Evolutionary conservation across 2,329 filamentous ascomycete genomes (phyloP).

Genomic region (Verticillium tricorpus): DNA sequence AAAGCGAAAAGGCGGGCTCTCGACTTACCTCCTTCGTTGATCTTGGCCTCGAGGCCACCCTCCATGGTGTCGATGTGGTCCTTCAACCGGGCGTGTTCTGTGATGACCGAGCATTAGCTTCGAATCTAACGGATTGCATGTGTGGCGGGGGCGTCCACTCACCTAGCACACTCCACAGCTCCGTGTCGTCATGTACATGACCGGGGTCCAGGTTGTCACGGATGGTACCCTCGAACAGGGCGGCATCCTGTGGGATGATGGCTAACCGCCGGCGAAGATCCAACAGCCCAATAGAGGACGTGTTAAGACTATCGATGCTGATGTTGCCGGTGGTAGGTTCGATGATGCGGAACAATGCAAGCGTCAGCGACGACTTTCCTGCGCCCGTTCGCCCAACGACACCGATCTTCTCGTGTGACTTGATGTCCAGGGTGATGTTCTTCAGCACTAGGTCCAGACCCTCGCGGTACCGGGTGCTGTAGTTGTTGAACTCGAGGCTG

Average conservation of each 20-base stretch:
- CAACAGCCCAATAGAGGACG: slow-evolving; percentile 81
- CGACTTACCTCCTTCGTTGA: slow-evolving; percentile 86
- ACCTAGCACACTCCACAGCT: slow-evolving; percentile 94
- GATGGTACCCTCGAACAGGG: slow-evolving; percentile 88
- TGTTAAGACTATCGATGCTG: slow-evolving; percentile 84
- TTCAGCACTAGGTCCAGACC: slow-evolving; percentile 90
- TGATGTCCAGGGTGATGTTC: slow-evolving; percentile 87
- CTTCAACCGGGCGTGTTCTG: slow-evolving; percentile 89
- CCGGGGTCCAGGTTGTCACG: slow-evolving; percentile 94
- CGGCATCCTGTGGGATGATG: slow-evolving; percentile 97
- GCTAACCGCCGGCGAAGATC: slow-evolving; percentile 86
- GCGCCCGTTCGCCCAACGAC: slow-evolving; percentile 95
- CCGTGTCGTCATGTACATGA: slow-evolving; percentile 93
- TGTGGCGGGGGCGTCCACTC: slow-evolving; percentile 33
- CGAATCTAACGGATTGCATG: slow-evolving; percentile 7
- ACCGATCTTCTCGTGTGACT: slow-evolving; percentile 95
- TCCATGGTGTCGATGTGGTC: slow-evolving; percentile 84
- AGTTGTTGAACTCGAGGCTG: slow-evolving; percentile 85
- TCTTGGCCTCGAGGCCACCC: slow-evolving; percentile 81
- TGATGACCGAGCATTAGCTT: slow-evolving; percentile 32
- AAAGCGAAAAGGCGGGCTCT: slow-evolving; percentile 20
- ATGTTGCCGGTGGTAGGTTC: slow-evolving; percentile 81
- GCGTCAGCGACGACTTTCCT: slow-evolving; percentile 89
- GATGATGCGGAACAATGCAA: slow-evolving; percentile 93
- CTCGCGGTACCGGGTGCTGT: slow-evolving; percentile 87